Base-by-base conservation (phyloP, 352 stramenopile genomes). In the Peronospora destructor region DNA sequence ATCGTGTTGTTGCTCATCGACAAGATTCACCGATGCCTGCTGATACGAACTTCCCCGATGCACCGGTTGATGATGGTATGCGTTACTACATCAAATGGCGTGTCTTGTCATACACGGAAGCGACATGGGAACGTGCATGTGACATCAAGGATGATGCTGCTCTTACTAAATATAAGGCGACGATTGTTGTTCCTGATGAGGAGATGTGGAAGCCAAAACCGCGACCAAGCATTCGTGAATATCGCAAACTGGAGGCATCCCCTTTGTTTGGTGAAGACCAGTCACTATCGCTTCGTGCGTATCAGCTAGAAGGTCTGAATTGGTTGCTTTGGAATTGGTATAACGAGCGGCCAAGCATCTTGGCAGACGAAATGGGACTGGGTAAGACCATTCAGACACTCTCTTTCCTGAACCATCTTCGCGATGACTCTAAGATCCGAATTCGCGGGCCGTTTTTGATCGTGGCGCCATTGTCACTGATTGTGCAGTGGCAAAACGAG, bases 401-500 rank as follows among this genome's bases (percentile, higher is more conserved):
- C 2, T 72, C 92, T 3, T 99, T 99, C 61, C 63, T 99, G 21
- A 86, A 98, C 49, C 76, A 95, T 7, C 66, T 99, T 34, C 76
- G 92, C 4, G 79, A 84, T 43, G 81, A 91, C 45, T 73, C 97
- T 25, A 83, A 96, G 42, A 96, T 91, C 25, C 72, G 90, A 50
- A 86, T 79, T n/a, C 79, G 81, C 2, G 92, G 94, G 5, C 97
- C 97, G 11, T 99, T 98, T 61, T 78, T 99, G 5, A 91, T 99
- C 19, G 91, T 99, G 9, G 97, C 95, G 8, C 97, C 97, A 9
- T 78, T 99, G 2, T 98, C 94, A 19, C 97, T 98, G 1, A 94
- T 99, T 46, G 80, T 90, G n/a, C 97, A 99, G 60, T 99, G 97
- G 97, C 78, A 99, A 56, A 94, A 97, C 45, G 97, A 99, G 72